Evolutionary conservation across 2,329 filamentous ascomycete species (phyloP), one percentile per base, ranked within the genome.

Genomic region (Didymella glomerata): DNA sequence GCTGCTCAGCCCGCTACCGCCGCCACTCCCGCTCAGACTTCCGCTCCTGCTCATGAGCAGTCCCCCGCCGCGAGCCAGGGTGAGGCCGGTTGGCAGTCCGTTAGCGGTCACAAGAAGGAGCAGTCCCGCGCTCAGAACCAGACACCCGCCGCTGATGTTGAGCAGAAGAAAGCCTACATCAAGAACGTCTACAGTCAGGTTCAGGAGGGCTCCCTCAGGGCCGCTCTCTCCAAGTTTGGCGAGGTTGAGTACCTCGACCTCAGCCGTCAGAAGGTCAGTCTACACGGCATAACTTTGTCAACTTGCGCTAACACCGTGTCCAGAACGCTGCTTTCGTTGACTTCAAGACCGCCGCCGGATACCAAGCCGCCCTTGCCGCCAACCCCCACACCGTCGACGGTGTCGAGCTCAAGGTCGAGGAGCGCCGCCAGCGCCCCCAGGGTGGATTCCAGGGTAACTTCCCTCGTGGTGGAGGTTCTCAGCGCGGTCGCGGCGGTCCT

Each of bases 291-390:
- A 20, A 18, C 14, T 18, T 27, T 10, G 22, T 5, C 41, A 38
- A 8, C 25, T 7, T 13, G 8, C 47, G 50, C 68, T 76, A 63
- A 76, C 49, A 8, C 9, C 4, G 9, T 11, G 11, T 36, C 27
- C 74, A 96, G 94, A 97, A 95, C 84, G 97, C 93, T 74, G 95
- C 95, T 25, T 98, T 98, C 75, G 92, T 97, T 60, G 95, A 99
- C 78, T 99, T 95, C 79, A 90, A 88, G 74, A 90, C 89, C 46
- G 76, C 87, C 22, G 88, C 93, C 54, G 92, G 88, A 46, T 97
- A 96, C 80, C 86, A 92, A 77, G 90, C 91, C 63, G 95, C 95
- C 42, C 84, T 92, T 36, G 86, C 86, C 61, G 90, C 89, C 68
- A 98, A 96, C 81, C 94, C 94, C 34, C 92, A 96, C 80, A 85